These are phyloP conservation scores for Aspergillus bertholletiae DNA, from an alignment of 495 filamentous ascomycete genomes.

Conservation along the genomic window DNA sequence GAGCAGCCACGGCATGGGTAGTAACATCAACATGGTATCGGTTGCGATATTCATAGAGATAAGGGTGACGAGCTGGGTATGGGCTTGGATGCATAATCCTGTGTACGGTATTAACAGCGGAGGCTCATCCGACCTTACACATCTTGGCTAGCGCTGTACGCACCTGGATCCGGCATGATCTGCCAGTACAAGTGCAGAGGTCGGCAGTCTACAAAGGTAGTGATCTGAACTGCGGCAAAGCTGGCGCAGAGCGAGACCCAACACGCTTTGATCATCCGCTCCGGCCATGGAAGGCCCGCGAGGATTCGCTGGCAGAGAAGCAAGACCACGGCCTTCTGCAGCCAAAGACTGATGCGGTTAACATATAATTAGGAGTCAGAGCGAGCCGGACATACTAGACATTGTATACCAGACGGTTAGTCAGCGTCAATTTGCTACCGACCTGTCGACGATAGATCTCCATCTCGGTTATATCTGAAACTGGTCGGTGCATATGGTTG, in stretches of 20 bases:
- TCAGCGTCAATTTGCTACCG: constrained; percentile 5
- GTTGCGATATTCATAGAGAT: constrained; percentile 9
- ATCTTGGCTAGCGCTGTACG: not conserved
- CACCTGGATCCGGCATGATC: constrained; percentile 8
- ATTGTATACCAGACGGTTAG: constrained; percentile 6
- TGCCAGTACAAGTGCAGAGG: constrained; percentile 11
- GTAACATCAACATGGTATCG: constrained; percentile 13
- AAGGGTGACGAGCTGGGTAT: constrained; percentile 4
- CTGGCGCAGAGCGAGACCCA: constrained; percentile 4
- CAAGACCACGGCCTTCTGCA: constrained; percentile 11
- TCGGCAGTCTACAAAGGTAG: constrained; percentile 6
- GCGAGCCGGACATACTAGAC: constrained; percentile 2
- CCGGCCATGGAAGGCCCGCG: constrained; percentile 3
- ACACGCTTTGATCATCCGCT: constrained; percentile 10
- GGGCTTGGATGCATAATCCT: constrained; percentile 9
- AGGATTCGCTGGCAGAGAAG: constrained; percentile 11
- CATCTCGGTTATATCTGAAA: not conserved
- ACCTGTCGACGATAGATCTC: constrained; percentile 6
- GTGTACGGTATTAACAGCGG: not conserved
- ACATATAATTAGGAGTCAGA: not conserved
- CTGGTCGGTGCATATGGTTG: constrained; percentile 1
- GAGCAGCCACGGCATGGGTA: constrained; percentile 13
- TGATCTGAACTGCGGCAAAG: not conserved
- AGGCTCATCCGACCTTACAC: too few relatives aligned
- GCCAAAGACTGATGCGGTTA: constrained; percentile 10